Percentiles rank a stretch among this genome's conserved stretches.
Conservation (phyloP, 805 yeast species). For the Spathaspora passalidarum region DNA sequence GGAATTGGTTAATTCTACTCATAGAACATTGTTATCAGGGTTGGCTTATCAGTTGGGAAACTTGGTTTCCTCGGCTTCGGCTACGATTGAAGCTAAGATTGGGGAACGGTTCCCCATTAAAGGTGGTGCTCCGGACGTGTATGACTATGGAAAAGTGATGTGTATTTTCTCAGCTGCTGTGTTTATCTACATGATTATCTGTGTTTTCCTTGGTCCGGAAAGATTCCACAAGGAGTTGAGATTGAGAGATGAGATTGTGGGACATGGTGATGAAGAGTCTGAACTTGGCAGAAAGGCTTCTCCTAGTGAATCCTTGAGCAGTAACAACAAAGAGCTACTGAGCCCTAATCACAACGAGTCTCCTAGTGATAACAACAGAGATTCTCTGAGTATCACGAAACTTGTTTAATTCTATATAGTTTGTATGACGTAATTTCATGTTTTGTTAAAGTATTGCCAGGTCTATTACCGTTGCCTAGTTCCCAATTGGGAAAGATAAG, state of each 20-base stretch:
- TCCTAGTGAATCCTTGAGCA: neutral
- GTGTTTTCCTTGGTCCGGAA: conserved; percentile 60
- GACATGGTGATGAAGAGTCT: neutral
- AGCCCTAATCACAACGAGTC: no score
- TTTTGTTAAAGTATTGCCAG: no score
- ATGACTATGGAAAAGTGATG: conserved; percentile 60
- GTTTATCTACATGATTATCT: conserved; percentile 47
- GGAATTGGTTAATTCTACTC: conserved; percentile 61
- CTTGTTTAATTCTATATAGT: no score
- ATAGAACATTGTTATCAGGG: conserved; percentile 62
- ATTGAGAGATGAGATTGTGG: neutral
- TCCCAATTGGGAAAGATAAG: neutral
- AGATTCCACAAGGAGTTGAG: conserved; percentile 19
- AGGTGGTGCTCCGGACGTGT: conserved; percentile 20
- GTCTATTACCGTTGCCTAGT: no score
- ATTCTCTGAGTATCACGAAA: no score
- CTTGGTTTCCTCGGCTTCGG: conserved; percentile 61
- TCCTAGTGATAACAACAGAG: no score
- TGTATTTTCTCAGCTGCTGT: conserved; percentile 65
- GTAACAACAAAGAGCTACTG: neutral
- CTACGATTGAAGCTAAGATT: conserved; percentile 65
- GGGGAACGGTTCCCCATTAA: conserved; percentile 48
- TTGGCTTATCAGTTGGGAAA: conserved; percentile 67
- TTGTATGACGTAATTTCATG: no score
- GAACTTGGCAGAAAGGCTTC: neutral